Evolutionary conservation across 225 moss, liverwort and hornwort species (phyloP), one percentile per base, ranked within the genome.

Genomic region (Bryoerythrophyllum caledonicum): DNA sequence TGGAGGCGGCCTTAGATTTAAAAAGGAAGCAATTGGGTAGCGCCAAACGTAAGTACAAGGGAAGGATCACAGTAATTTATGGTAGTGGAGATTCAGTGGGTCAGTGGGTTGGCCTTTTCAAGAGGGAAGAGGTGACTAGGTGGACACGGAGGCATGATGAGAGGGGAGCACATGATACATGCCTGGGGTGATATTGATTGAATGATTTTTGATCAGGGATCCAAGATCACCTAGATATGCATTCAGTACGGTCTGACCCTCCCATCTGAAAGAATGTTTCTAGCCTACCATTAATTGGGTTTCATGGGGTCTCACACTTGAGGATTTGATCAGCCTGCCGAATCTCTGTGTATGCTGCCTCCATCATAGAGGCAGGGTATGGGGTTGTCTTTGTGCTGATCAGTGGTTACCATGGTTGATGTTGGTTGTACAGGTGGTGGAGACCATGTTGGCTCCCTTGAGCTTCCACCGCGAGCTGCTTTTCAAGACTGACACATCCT

Each of bases 401-500:
- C 32, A 27, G 16, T 4, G 57, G 60, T 4, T 71, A 0, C 4
- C 13, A 1, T 65, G 37, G 49, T 51, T 24, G 55, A 5, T 65
- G 49, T 43, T 41, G 54, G 44, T 26, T 70, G 70, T 28, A 62
- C 83, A 96, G 94, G 82, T 53, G 67, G 81, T 92, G 58, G 82
- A 78, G 48, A 80, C 74, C 12, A 56, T 92, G 78, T 15, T 96
- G 81, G 82, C 77, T 8, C 84, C 89, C 0, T 74, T 96, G 81
- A 77, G 80, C 74, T 90, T 87, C 78, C 79, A 92, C 56, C 81
- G 82, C 0, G 78, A 76, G 48, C 86, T 90, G 71, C 34, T 94
- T 10, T 96, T 93, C 73, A 81, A 70, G 28, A 81, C 67, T 0
- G 92, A 96, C 28, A 79, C 80, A 0, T 70, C 90, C 0, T 96